These are phyloP conservation scores for Xylaria telfairii DNA, from an alignment of 495 filamentous ascomycete species.

Conservation along the genomic window DNA sequence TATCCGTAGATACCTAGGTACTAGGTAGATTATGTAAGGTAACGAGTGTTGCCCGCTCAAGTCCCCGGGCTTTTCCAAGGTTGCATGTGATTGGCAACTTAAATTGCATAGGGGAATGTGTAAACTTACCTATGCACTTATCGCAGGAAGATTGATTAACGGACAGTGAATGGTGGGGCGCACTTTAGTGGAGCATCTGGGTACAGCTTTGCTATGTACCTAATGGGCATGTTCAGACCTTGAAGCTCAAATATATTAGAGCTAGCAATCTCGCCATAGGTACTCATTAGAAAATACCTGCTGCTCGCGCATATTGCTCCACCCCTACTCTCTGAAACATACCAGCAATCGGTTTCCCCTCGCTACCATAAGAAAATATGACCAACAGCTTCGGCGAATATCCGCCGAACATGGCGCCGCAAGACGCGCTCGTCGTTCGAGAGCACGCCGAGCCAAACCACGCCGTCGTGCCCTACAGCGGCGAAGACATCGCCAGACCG, in stretches of 20 bases:
- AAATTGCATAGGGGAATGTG: no score
- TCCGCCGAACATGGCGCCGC: conserved; percentile 62
- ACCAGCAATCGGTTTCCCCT: neutral
- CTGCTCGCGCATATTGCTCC: neutral
- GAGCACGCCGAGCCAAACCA: conserved; percentile 57
- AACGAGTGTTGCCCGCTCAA: no score
- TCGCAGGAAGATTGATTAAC: no score
- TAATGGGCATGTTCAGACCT: no score
- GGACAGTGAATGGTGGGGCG: no score
- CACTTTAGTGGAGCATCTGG: no score
- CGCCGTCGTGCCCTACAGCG: conserved; percentile 69
- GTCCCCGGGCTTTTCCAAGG: no score
- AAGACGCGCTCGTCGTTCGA: conserved; percentile 61
- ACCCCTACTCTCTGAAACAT: neutral
- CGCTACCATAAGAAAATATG: conserved; percentile 47
- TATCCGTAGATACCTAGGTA: no score
- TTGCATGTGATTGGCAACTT: no score
- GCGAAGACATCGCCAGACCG: conserved; percentile 69
- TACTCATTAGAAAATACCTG: neutral
- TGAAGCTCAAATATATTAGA: neutral
- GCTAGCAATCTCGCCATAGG: neutral
- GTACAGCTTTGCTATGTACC: no score
- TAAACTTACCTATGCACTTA: no score
- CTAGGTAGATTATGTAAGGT: no score
- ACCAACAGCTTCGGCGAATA: conserved; percentile 59